Conservation (phyloP, 176 grass and related monocot genomes). For the Eremochloa ophiuroides region DNA sequence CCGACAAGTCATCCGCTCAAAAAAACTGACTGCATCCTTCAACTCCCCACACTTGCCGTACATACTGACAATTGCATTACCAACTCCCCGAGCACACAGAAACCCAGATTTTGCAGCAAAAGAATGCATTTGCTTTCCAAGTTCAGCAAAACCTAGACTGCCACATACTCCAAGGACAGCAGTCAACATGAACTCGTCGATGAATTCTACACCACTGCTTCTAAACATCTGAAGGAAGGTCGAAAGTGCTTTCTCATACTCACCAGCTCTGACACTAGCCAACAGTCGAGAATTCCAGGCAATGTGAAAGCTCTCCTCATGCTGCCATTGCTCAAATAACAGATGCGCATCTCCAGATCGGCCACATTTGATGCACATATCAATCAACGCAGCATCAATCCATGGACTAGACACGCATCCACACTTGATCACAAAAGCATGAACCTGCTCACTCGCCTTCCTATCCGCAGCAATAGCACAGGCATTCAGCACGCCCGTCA, state of each 20-base stretch:
- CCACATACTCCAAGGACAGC: slow-evolving; percentile 57
- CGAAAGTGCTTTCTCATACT: slow-evolving; percentile 43
- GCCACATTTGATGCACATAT: slow-evolving; percentile 64
- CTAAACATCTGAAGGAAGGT: slow-evolving; percentile 43
- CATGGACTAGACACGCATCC: slow-evolving; percentile 48
- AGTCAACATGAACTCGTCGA: slow-evolving; percentile 54
- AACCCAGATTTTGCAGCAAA: slow-evolving; percentile 53
- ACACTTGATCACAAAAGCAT: slow-evolving; percentile 55
- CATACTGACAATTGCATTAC: slow-evolving; percentile 57
- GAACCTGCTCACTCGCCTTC: slow-evolving; percentile 64
- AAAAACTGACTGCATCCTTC: slow-evolving; percentile 33
- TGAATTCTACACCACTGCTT: slow-evolving; percentile 12
- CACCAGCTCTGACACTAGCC: slow-evolving; percentile 45
- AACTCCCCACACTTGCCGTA: slow-evolving; percentile 62
- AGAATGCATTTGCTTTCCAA: slow-evolving; percentile 61
- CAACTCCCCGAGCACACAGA: slow-evolving; percentile 33
- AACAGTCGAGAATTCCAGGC: slow-evolving; percentile 59
- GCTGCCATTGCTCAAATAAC: slow-evolving; percentile 45
- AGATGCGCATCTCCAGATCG: slow-evolving; percentile 43
- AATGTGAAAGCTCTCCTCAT: slow-evolving; percentile 48
- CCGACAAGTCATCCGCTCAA: slow-evolving; percentile 43
- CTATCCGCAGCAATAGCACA: slow-evolving; percentile 54
- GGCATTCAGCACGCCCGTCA: slow-evolving; percentile 56
- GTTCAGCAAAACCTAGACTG: slow-evolving; percentile 40
- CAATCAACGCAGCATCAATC: slow-evolving; percentile 59